Conservation (phyloP, 129 eudicot species). For the Logfia minima region DNA sequence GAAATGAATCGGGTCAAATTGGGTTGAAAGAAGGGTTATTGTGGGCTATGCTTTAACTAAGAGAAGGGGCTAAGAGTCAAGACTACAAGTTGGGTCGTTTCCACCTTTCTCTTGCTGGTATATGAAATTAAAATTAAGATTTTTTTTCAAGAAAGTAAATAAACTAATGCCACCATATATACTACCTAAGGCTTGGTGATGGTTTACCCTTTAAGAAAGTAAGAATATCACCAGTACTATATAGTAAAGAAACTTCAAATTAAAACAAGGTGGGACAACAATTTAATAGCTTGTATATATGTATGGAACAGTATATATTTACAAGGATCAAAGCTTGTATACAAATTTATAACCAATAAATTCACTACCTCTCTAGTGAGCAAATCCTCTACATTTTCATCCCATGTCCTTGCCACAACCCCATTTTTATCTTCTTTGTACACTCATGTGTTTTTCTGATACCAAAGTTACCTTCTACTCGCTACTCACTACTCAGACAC, state of each 20-base stretch:
- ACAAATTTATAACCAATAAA: background rate
- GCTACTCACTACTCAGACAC: too few relatives aligned
- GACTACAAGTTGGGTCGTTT: too few relatives aligned
- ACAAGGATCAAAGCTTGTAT: conserved; percentile 26
- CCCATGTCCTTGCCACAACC: background rate
- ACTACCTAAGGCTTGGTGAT: too few relatives aligned
- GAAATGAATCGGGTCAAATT: background rate
- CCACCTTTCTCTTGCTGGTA: too few relatives aligned
- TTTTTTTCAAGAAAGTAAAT: too few relatives aligned
- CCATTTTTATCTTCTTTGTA: background rate
- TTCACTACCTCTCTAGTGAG: background rate
- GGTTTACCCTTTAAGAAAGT: too few relatives aligned
- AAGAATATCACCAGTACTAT: background rate
- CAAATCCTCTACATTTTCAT: background rate
- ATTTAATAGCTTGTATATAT: background rate
- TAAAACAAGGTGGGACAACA: background rate
- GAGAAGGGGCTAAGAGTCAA: too few relatives aligned
- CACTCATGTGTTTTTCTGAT: background rate
- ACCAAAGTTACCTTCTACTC: too few relatives aligned
- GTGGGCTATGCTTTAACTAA: too few relatives aligned
- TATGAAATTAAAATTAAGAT: too few relatives aligned
- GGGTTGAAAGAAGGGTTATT: background rate
- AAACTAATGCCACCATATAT: too few relatives aligned
- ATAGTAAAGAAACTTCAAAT: background rate
- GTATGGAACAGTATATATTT: conserved; percentile 10